Percentiles rank a stretch among this genome's conserved stretches.
Evolutionary conservation across 228 moss, liverwort and hornwort genomes (phyloP).

Genomic region (Sphagnum fallax): DNA sequence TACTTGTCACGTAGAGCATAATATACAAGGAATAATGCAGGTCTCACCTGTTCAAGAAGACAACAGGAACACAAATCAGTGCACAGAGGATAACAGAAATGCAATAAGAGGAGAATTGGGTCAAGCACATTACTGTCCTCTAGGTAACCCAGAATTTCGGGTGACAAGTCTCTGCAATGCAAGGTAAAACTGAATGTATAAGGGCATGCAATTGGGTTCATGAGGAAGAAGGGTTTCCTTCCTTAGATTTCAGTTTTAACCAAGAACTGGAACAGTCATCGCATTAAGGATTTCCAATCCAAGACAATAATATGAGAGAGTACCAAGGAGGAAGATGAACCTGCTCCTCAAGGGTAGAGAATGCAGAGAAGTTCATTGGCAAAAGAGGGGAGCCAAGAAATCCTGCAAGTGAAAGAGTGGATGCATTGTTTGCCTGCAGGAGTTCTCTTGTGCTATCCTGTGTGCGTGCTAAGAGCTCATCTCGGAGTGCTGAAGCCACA

Average conservation of each 20-base stretch:
- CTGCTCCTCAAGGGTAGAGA: constrained; percentile 33
- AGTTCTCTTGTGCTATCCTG: constrained; percentile 16
- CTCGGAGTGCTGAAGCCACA: constrained; percentile 31
- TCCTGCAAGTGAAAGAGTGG: constrained; percentile 29
- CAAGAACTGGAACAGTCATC: too few species aligned
- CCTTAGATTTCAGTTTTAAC: too few species aligned
- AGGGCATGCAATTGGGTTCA: too few species aligned
- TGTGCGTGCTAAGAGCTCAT: constrained; percentile 22
- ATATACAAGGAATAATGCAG: constrained; percentile 34
- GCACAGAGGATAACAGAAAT: too few species aligned
- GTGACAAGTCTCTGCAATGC: too few species aligned
- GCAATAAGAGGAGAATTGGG: too few species aligned
- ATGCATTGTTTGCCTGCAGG: constrained; percentile 23
- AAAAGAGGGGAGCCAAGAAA: constrained; percentile 36
- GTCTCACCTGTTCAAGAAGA: constrained; percentile 21
- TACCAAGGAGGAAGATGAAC: constrained; percentile 7
- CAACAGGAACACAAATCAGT: background rate
- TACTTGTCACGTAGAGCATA: constrained; percentile 27
- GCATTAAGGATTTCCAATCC: too few species aligned
- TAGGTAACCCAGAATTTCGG: too few species aligned
- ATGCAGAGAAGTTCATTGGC: constrained; percentile 23
- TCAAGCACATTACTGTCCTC: too few species aligned
- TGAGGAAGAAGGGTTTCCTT: too few species aligned
- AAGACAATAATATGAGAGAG: background rate
- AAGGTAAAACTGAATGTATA: too few species aligned